Conservation (phyloP, 352 stramenopile species). For the Pythium apleroticum region DNA sequence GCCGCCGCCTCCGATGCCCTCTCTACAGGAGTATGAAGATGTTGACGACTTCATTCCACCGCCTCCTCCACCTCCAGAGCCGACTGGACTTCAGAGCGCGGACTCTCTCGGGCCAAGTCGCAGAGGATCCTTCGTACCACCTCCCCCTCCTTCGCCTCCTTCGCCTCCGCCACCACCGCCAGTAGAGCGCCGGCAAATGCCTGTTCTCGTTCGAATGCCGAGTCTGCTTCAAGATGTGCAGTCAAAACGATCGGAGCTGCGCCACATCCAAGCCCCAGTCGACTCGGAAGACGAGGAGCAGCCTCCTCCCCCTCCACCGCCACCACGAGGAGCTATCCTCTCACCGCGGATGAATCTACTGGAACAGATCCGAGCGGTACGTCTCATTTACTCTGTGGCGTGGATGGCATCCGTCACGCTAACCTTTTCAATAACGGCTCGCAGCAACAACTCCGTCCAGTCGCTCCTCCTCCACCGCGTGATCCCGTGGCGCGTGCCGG, state of each 20-base stretch:
- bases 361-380: conserved; percentile 50
- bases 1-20: not conserved
- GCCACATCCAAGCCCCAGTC: conserved; percentile 3
- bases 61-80: conserved; percentile 2
- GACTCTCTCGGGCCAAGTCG: not conserved
- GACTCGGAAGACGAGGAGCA: not conserved
- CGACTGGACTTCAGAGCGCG: conserved; percentile 4
- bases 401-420: not conserved
- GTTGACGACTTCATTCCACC: conserved; percentile 10
- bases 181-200: not conserved
- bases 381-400: not conserved
- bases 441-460: conserved; percentile 47
- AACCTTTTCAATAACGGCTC: conserved; percentile 9
- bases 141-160: conserved; percentile 14
- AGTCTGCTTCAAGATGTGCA: conserved; percentile 21
- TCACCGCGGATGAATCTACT: conserved; percentile 39
- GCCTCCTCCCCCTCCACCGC: not conserved
- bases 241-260: conserved; percentile 10
- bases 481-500: not conserved
- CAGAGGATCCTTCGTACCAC: conserved; percentile 8
- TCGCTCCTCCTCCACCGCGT: conserved; percentile 27
- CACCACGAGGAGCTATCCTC: not conserved
- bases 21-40: conserved; percentile 6
- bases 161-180: conserved; percentile 5
- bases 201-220: not conserved